Conservation (phyloP, 257 asterid genomes). For the Gardenia jasminoides region DNA sequence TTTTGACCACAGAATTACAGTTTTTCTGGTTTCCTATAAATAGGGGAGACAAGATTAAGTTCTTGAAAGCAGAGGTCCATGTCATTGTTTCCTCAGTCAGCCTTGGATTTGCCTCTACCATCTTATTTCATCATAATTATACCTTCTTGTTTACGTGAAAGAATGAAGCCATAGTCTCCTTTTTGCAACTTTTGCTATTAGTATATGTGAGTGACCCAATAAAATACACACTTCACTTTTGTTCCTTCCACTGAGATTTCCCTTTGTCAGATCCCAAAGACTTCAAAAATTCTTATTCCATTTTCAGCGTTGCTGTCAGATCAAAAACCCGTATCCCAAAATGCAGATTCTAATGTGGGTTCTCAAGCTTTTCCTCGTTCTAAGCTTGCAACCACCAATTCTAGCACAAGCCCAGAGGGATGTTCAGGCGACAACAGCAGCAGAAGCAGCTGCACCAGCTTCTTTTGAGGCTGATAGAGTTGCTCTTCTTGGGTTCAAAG, state of each 20-base stretch:
- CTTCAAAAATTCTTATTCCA: slow-evolving; percentile 23
- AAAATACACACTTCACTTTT: slow-evolving; percentile 4
- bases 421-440: neutral
- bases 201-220: neutral
- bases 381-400: slow-evolving; percentile 20
- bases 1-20: neutral
- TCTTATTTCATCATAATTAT: slow-evolving; percentile 51
- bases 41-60: slow-evolving; percentile 31
- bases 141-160: slow-evolving; percentile 51
- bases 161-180: slow-evolving; percentile 29
- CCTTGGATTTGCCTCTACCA: slow-evolving; percentile 15
- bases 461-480: slow-evolving; percentile 60
- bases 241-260: slow-evolving; percentile 3
- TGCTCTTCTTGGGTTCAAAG: slow-evolving; percentile 80
- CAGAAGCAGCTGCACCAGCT: slow-evolving; percentile 11
- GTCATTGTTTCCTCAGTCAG: slow-evolving; percentile 24
- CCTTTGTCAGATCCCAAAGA: slow-evolving; percentile 20
- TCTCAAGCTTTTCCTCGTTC: slow-evolving; percentile 37
- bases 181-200: slow-evolving; percentile 18
- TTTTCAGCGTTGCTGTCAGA: slow-evolving; percentile 11
- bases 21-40: slow-evolving; percentile 42
- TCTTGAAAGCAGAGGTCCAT: slow-evolving; percentile 41
- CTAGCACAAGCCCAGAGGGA: neutral
- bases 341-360: slow-evolving; percentile 51
- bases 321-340: slow-evolving; percentile 31